phyloP scores from a whole-genome alignment of 2,329 filamentous ascomycete genomes.

The Trichoderma lentiforme region DNA sequence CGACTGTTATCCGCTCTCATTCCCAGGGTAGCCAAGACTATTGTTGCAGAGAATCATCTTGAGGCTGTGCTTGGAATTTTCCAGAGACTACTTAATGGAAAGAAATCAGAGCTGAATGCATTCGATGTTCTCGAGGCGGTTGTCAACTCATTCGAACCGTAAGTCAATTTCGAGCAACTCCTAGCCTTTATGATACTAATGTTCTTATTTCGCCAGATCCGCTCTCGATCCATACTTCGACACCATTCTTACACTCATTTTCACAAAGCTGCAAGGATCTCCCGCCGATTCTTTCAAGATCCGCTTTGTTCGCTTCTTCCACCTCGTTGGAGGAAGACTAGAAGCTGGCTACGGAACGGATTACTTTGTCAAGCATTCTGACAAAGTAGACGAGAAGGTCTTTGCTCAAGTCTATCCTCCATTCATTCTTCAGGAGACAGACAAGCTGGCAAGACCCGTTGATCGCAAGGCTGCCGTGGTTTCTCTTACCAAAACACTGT shows the following conservation, averaged over 20 bases:
- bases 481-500: constrained; percentile 87
- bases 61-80: constrained; percentile 93
- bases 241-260: constrained; percentile 76
- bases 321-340: constrained; percentile 76
- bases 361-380: constrained; percentile 83
- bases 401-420: constrained; percentile 83
- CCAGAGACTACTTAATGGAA: constrained; percentile 79
- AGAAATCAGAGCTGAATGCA: constrained; percentile 78
- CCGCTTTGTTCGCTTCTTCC: constrained; percentile 91
- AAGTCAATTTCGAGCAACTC: constrained; percentile 34
- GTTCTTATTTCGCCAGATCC: constrained; percentile 39
- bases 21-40: constrained; percentile 67
- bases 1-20: constrained; percentile 82
- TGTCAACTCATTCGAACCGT: constrained; percentile 68
- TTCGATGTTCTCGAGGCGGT: constrained; percentile 89
- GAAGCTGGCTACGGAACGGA: constrained; percentile 86
- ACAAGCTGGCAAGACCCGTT: constrained; percentile 79
- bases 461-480: constrained; percentile 94
- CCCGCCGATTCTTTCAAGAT: constrained; percentile 76
- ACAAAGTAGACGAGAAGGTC: constrained; percentile 73
- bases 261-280: constrained; percentile 68
- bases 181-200: neutral
- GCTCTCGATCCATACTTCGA: constrained; percentile 73
- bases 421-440: constrained; percentile 84
- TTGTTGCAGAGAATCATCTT: constrained; percentile 75